Base-by-base conservation (phyloP, 176 grass and related monocot genomes). In the Neostapfia colusana region DNA sequence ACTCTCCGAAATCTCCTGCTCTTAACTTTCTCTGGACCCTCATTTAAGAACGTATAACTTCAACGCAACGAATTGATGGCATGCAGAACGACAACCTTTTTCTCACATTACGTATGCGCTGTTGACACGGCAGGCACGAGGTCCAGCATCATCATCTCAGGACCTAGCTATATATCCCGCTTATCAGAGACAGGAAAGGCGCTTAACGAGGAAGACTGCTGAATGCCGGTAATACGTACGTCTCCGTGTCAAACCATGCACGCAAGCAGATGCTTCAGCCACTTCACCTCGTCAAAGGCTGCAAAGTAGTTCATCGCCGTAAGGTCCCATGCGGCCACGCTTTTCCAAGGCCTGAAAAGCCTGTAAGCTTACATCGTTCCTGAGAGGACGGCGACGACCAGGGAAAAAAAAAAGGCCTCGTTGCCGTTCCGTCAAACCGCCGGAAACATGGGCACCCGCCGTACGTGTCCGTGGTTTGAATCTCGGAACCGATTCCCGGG, bases 321-420 rank as follows among this genome's bases (percentile, higher is more conserved):
- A 48, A 48, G 45, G 44, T 46, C 44, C 44, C 3, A 48, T 40
- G 27, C 0, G 0, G 21, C n/a, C 25, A 2, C 27, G 50, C 23
- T 38, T 58, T 34, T 60, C 53, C 45, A 73, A 73, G 51, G 41
- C 23, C 23, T 40, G 38, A 27, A 74, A 27, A 74, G 38, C 21
- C 54, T 58, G 21, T 48, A 13, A 56, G 31, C 39, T 9, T 44
- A 31, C 31, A 3, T 1, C 3, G 14, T 28, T 48, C 66, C n/a
- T 65, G 1, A 43, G 58, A 63, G 20, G 11, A 44, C 66, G 8
- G 54, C 78, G 4, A 38, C 12, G 41, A 48, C 45, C 13, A 45
- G 17, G 23, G 2, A 14, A 1, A 25, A 37, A 6, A 13, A 5
- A 25, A 0, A 55, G 15, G 20, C 14, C 20, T 35, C 23, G 15